Evolutionary conservation across 2,329 filamentous ascomycete genomes (phyloP).

Genomic region (Phyllosticta ampelicida): DNA sequence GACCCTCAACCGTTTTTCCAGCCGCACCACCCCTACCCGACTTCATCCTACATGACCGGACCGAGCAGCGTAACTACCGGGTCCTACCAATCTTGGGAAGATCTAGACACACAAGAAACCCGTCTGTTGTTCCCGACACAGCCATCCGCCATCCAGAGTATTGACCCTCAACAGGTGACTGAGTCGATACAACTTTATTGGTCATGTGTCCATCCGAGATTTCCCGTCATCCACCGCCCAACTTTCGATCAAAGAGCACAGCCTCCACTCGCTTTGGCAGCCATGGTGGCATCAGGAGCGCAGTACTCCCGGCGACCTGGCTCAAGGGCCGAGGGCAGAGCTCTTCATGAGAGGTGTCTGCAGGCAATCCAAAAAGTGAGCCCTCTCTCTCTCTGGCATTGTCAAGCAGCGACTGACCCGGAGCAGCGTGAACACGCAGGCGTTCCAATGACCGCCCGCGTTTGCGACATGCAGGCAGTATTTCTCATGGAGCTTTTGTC

Average conservation of each 20-base stretch:
- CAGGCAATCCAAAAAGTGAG: conserved; percentile 28
- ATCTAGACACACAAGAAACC: conserved; percentile 27
- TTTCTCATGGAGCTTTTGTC: conserved; percentile 34
- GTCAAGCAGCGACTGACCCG: background rate
- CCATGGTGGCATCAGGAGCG: conserved; percentile 35
- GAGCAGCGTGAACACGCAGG: conserved; percentile 13
- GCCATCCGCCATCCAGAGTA: conserved; percentile 20
- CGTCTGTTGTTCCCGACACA: conserved; percentile 25
- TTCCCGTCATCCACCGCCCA: conserved; percentile 34
- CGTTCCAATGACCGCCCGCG: conserved; percentile 14
- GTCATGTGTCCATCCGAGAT: conserved; percentile 34
- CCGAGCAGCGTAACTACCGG: conserved; percentile 7
- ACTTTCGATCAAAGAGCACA: conserved; percentile 24
- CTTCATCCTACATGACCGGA: conserved; percentile 6
- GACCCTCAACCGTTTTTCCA: background rate
- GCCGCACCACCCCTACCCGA: conserved; percentile 4
- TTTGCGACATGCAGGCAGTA: conserved; percentile 34
- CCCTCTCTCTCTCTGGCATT: background rate
- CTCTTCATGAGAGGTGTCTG: conserved; percentile 31
- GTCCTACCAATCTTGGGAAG: conserved; percentile 21
- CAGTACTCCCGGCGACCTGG: conserved; percentile 27
- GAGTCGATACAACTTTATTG: conserved; percentile 36
- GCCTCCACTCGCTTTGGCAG: conserved; percentile 35
- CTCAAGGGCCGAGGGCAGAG: conserved; percentile 26
- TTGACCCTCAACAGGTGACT: conserved; percentile 18